phyloP scores from a whole-genome alignment of 192 early-diverging fungal species.

The Mortierella hygrophila region DNA sequence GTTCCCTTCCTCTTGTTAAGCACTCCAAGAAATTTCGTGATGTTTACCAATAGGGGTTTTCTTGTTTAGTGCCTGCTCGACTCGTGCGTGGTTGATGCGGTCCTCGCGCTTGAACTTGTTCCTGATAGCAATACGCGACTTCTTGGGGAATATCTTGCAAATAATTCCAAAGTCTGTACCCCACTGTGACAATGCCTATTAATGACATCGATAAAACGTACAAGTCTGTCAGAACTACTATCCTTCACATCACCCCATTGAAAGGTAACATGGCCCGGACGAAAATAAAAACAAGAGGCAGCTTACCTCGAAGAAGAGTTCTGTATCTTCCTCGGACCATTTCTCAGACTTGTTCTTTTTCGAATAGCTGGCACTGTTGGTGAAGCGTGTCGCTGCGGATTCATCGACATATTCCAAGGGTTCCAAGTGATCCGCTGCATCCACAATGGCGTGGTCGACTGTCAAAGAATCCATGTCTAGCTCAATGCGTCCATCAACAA shows the following conservation, averaged over 20 bases:
- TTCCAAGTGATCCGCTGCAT: slow-evolving; percentile 26
- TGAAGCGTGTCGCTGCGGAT: slow-evolving; percentile 42
- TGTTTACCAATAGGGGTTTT: slow-evolving; percentile 49
- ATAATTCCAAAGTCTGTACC: slow-evolving; percentile 64
- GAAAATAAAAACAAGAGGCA: not conserved
- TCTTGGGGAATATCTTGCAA: slow-evolving; percentile 43
- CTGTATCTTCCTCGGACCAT: slow-evolving; percentile 57
- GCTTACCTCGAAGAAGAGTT: slow-evolving; percentile 55
- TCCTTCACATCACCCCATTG: not conserved
- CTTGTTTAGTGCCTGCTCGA: slow-evolving; percentile 44
- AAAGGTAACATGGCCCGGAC: not conserved
- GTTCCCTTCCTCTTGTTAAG: too few relatives aligned
- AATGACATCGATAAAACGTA: not conserved
- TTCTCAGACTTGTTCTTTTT: slow-evolving; percentile 36
- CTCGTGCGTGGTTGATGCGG: slow-evolving; percentile 34
- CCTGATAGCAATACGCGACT: slow-evolving; percentile 53
- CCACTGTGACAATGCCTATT: slow-evolving; percentile 58
- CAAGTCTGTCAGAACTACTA: not conserved
- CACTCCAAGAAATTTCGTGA: not conserved
- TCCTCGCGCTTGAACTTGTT: slow-evolving; percentile 61
- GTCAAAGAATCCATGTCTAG: slow-evolving; percentile 47
- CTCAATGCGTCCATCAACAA: slow-evolving; percentile 49
- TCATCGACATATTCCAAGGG: slow-evolving; percentile 57
- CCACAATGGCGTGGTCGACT: slow-evolving; percentile 47
- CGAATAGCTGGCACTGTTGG: slow-evolving; percentile 42